Base-by-base conservation (phyloP, 192 early-diverging fungal species). In the Backusella psychrophila region DNA sequence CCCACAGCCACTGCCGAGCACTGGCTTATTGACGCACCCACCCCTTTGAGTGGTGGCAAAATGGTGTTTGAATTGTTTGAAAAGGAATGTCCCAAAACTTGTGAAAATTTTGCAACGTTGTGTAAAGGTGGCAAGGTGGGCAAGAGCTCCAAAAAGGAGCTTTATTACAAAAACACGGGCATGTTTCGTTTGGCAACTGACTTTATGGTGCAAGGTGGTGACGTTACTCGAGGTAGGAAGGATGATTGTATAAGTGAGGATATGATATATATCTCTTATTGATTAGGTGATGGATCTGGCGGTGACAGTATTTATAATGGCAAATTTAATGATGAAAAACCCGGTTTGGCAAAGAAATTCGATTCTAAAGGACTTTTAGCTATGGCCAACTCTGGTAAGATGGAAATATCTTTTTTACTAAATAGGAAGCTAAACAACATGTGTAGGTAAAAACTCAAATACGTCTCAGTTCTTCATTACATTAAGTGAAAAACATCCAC, bases 351-450 rank as follows among this genome's bases (percentile, higher is more conserved):
- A 15, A 75, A 76, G 23, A 69, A 73, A 29, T 85, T 77, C 42
- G 46, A 73, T 21, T 15, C 35, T 0, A 36, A 21, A 33, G 83
- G 83, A 19, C 23, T 78, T 31, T 23, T 85, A 35, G 81, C 82
- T 12, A 89, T 91, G 90, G 90, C 90, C 26, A 91, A 91, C 71
- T 76, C 84, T 4, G 90, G 90, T 68, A 80, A 80, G 72, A 14
- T 23, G n/a, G 17, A 53, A n/a, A 21, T 29, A 11, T 29, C 33
- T 33, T 33, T 31, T n/a, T 12, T 26, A 8, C 14, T 14, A 49
- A 6, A 49, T n/a, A n/a, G 6, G 6, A 49, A 49, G 15, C 42
- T 44, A 49, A 49, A n/a, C 15, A 49, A 49, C 5, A 49, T 38
- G 6, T 74, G 7, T 26, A 73, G 76, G 76, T 12, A 78, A 78